Percentiles rank a stretch among this genome's conserved stretches.
These are phyloP conservation scores for Russula vinacea DNA, from an alignment of 768 basidiomycete genomes.

Conservation along the genomic window DNA sequence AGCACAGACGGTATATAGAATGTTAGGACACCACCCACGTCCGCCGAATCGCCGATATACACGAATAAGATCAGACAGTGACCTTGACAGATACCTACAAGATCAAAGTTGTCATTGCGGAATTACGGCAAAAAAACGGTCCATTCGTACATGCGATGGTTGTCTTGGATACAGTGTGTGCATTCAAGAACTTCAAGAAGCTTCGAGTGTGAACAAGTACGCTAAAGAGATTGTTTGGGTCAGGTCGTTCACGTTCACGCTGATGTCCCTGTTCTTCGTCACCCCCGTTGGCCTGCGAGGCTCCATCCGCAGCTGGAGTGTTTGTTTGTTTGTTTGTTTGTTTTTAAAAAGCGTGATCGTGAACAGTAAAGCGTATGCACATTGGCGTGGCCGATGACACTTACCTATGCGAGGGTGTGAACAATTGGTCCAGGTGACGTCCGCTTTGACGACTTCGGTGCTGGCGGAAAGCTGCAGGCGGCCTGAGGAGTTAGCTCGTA, in stretches of 20 bases:
- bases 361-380: background rate
- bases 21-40: slow-evolving; percentile 81
- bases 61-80: slow-evolving; percentile 88
- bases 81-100: slow-evolving; percentile 70
- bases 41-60: slow-evolving; percentile 76
- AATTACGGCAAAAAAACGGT: background rate
- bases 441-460: slow-evolving; percentile 71
- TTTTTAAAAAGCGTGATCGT: background rate
- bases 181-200: slow-evolving; percentile 77
- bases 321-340: too few species aligned
- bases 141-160: slow-evolving; percentile 76
- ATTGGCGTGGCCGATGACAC: background rate
- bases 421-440: slow-evolving; percentile 77
- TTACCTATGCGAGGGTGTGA: slow-evolving; percentile 57
- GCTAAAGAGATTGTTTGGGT: slow-evolving; percentile 57
- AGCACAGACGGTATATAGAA: slow-evolving; percentile 83
- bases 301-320: slow-evolving; percentile 28
- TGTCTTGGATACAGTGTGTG: slow-evolving; percentile 75
- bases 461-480: slow-evolving; percentile 52
- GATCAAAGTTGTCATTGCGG: background rate
- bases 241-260: slow-evolving; percentile 37
- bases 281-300: slow-evolving; percentile 26
- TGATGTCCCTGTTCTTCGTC: slow-evolving; percentile 32
- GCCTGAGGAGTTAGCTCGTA: slow-evolving; percentile 67
- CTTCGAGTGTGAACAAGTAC: slow-evolving; percentile 70